Conservation (phyloP, 345 rosid species). For the Excoecaria cochinchinensis region DNA sequence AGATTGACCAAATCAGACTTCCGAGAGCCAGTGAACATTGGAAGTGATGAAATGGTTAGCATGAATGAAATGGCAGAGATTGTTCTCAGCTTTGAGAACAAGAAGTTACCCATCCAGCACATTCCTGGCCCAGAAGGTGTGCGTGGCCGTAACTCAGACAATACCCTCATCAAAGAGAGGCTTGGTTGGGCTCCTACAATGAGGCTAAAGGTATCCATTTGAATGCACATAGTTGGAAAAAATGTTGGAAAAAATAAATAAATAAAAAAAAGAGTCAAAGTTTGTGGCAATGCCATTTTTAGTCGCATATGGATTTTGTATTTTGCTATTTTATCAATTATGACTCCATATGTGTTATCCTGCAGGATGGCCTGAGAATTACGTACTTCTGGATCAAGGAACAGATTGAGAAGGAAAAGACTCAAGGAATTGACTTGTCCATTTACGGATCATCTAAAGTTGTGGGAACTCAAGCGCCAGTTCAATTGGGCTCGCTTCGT, state of each 20-base stretch:
- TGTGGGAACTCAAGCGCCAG: slow-evolving; percentile 99
- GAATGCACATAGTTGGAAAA: background rate
- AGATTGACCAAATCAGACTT: slow-evolving; percentile 97
- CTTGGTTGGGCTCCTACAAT: slow-evolving; percentile 99
- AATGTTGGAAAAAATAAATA: too few relatives aligned
- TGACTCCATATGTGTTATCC: background rate
- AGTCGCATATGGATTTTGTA: background rate
- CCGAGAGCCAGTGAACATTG: slow-evolving; percentile 97
- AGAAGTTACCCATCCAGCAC: slow-evolving; percentile 87
- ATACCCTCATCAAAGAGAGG: slow-evolving; percentile 91
- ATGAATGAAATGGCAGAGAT: slow-evolving; percentile 99
- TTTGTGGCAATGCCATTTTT: background rate
- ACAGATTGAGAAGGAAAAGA: slow-evolving; percentile 93
- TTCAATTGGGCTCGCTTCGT: slow-evolving; percentile 89
- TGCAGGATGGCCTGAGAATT: slow-evolving; percentile 87
- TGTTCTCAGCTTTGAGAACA: slow-evolving; percentile 84
- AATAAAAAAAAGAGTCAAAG: background rate
- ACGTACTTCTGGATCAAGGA: slow-evolving; percentile 97
- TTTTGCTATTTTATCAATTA: background rate
- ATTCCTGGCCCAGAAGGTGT: slow-evolving; percentile 99
- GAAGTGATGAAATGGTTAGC: slow-evolving; percentile 99
- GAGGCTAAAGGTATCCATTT: slow-evolving; percentile 71
- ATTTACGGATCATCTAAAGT: slow-evolving; percentile 90
- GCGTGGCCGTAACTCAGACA: slow-evolving; percentile 98
- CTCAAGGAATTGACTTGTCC: slow-evolving; percentile 66